Percentiles rank a stretch among this genome's conserved stretches.
Conservation (phyloP, 2,329 filamentous ascomycete genomes). For the Daldinia sp. region DNA sequence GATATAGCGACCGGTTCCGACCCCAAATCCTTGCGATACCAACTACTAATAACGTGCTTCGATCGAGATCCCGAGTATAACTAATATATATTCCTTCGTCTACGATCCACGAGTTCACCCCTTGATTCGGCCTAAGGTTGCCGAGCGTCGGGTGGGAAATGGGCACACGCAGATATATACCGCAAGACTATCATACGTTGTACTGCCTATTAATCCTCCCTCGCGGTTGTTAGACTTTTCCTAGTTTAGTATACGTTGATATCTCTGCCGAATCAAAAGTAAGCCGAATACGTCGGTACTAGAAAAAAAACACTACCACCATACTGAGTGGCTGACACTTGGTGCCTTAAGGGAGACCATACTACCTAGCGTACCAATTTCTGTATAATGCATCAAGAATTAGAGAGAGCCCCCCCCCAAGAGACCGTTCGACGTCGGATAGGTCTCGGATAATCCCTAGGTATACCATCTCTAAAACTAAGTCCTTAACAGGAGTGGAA, state of each 20-base stretch:
- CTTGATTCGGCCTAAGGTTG: background rate
- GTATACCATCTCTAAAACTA: too few relatives aligned
- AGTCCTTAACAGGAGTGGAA: too few relatives aligned
- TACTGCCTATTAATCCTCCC: background rate
- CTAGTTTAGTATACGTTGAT: background rate
- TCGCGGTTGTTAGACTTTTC: background rate
- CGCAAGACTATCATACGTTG: background rate
- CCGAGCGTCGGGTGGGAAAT: background rate
- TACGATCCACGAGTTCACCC: constrained; percentile 1
- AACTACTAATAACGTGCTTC: background rate
- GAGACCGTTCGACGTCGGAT: too few relatives aligned
- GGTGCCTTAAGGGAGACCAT: too few relatives aligned
- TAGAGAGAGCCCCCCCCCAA: too few relatives aligned
- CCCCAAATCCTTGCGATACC: background rate
- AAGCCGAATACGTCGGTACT: background rate
- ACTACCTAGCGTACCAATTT: too few relatives aligned
- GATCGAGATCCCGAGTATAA: constrained; percentile 17
- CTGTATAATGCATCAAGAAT: too few relatives aligned
- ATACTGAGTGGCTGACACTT: background rate
- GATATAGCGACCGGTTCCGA: background rate
- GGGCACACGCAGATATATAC: background rate
- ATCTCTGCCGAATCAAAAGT: background rate
- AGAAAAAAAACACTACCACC: background rate
- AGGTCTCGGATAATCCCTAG: too few relatives aligned
- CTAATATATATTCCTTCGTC: background rate